A percentile compares a stretch with the other conserved stretches of the same genome.
Conservation (phyloP, 257 asterid species). For the Craterostigma plantagineum region DNA sequence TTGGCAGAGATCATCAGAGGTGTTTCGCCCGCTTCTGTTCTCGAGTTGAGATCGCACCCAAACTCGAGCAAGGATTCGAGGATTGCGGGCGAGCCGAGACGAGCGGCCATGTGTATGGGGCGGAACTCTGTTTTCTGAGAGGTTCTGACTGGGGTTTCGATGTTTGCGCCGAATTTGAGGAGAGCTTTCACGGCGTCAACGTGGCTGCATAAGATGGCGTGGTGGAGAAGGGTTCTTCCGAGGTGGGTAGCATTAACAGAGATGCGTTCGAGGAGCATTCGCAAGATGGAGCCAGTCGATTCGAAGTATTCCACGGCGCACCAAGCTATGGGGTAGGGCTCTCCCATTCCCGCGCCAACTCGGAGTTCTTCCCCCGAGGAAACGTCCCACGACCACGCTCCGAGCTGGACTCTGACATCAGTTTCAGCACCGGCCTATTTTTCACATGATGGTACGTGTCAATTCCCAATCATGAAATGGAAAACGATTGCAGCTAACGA, state of each 20-base stretch:
- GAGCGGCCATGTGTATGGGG: conserved; percentile 59
- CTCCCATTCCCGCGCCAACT: conserved; percentile 76
- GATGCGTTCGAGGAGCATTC: conserved; percentile 33
- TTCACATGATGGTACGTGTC: conserved; percentile 3
- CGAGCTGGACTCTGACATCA: conserved; percentile 43
- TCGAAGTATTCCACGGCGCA: conserved; percentile 76
- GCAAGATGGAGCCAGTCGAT: conserved; percentile 48
- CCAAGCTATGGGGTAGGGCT: conserved; percentile 62
- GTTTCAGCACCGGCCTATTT: conserved; percentile 45
- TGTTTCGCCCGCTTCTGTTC: conserved; percentile 41
- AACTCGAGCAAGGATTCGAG: conserved; percentile 37
- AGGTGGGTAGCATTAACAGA: conserved; percentile 21
- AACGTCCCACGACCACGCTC: conserved; percentile 84
- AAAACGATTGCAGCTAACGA: not conserved
- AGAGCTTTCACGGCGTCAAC: conserved; percentile 34
- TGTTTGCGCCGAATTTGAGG: conserved; percentile 26
- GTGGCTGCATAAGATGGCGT: conserved; percentile 54
- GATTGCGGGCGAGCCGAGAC: conserved; percentile 32
- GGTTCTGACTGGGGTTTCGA: conserved; percentile 37
- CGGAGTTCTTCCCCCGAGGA: conserved; percentile 67
- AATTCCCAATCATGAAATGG: conserved; percentile 7
- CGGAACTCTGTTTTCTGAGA: conserved; percentile 25
- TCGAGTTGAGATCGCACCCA: conserved; percentile 43
- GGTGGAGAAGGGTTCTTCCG: conserved; percentile 63
- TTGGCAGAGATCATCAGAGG: conserved; percentile 36